Evolutionary conservation across 2,329 filamentous ascomycete genomes (phyloP).

Genomic region (Neonectria hederae): DNA sequence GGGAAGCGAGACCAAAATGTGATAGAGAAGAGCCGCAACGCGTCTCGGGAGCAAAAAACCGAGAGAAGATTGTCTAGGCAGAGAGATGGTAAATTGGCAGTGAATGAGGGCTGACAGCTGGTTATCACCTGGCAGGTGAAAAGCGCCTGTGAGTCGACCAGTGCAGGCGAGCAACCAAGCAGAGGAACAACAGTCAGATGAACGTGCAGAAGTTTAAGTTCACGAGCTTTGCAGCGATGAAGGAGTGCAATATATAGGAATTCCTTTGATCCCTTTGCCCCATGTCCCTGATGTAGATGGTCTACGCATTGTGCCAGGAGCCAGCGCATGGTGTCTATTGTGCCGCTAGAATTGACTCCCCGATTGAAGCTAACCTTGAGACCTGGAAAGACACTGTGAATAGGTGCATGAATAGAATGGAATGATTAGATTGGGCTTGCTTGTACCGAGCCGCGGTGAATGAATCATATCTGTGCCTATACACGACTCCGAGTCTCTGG

Average conservation of each 20-base stretch:
- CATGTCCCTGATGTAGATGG: neutral
- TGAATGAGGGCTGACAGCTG: constrained; percentile 1
- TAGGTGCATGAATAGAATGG: no score
- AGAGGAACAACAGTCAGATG: neutral
- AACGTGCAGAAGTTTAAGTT: neutral
- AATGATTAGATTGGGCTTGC: neutral
- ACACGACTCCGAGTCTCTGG: neutral
- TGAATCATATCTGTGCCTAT: neutral
- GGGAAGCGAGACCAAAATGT: neutral
- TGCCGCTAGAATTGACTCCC: neutral
- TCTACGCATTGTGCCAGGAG: neutral
- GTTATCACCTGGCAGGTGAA: neutral
- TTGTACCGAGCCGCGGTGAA: neutral
- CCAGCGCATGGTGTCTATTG: neutral
- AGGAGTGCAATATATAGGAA: neutral
- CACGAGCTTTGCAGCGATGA: neutral
- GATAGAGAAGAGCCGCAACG: neutral
- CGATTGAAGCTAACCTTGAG: no score
- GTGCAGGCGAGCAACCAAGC: neutral
- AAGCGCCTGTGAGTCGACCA: neutral
- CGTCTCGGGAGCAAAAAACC: neutral
- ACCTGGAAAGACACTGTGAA: neutral
- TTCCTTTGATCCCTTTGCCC: neutral
- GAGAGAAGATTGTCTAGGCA: neutral
- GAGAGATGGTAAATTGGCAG: neutral